A percentile compares a stretch with the other conserved stretches of the same genome.
These are phyloP conservation scores for Podospora bellae-mahoneyi DNA, from an alignment of 495 filamentous ascomycete species.

Conservation along the genomic window DNA sequence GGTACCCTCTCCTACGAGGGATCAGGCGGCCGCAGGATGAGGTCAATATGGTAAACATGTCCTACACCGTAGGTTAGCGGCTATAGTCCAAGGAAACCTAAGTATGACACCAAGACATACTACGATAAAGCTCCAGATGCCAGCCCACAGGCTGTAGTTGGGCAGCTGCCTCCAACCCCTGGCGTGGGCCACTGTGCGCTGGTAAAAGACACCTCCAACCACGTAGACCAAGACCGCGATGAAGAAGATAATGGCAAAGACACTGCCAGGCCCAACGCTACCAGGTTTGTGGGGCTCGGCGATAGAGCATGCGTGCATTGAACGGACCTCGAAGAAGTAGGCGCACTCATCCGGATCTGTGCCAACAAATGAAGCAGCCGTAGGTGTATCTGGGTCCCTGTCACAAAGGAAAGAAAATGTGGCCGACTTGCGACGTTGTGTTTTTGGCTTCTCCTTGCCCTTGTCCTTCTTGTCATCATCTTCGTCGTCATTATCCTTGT, in stretches of 20 bases:
- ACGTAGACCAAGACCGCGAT: slow-evolving; percentile 86
- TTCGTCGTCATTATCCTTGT: slow-evolving; percentile 30
- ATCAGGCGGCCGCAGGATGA: slow-evolving; percentile 70
- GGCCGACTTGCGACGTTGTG: slow-evolving; percentile 69
- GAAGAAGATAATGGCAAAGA: slow-evolving; percentile 88
- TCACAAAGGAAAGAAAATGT: slow-evolving; percentile 94
- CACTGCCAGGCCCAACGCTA: slow-evolving; percentile 76
- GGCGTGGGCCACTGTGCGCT: slow-evolving; percentile 90
- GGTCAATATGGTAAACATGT: slow-evolving; percentile 74
- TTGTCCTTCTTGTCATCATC: slow-evolving; percentile 33
- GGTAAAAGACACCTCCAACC: slow-evolving; percentile 90
- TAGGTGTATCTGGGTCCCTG: slow-evolving; percentile 57
- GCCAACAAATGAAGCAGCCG: slow-evolving; percentile 76
- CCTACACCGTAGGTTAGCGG: slow-evolving; percentile 48
- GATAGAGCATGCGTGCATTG: slow-evolving; percentile 73
- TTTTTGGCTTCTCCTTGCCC: slow-evolving; percentile 40
- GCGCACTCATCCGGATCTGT: slow-evolving; percentile 80
- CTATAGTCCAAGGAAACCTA: slow-evolving; percentile 25
- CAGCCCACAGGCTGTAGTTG: slow-evolving; percentile 89
- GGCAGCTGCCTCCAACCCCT: slow-evolving; percentile 94
- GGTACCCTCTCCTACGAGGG: slow-evolving; percentile 61
- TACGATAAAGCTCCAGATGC: slow-evolving; percentile 76
- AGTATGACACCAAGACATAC: slow-evolving; percentile 47
- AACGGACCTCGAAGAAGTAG: slow-evolving; percentile 97
- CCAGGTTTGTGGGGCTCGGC: slow-evolving; percentile 56